Conservation (phyloP, 2,329 filamentous ascomycete genomes). For the Septoria linicola region DNA sequence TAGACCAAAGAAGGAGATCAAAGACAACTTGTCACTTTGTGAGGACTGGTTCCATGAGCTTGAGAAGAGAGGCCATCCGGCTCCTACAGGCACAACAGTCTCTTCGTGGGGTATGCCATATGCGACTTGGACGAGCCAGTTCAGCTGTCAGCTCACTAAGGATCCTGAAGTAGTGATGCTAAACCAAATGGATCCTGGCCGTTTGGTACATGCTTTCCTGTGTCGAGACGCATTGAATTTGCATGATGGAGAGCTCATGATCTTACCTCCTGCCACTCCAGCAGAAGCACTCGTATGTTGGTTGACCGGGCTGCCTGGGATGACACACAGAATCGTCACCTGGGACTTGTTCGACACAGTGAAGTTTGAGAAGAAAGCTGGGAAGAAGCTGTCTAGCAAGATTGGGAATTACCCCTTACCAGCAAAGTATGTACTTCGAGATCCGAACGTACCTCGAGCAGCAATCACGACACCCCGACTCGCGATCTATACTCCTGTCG, state of each 20-base stretch:
- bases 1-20: slow-evolving; percentile 20
- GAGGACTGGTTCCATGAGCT: slow-evolving; percentile 19
- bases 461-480: slow-evolving; percentile 4
- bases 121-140: slow-evolving; percentile 18
- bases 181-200: slow-evolving; percentile 23
- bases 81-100: slow-evolving; percentile 7
- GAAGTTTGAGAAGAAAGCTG: slow-evolving; percentile 23
- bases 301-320: slow-evolving; percentile 19
- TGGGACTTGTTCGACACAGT: slow-evolving; percentile 19
- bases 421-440: slow-evolving; percentile 18
- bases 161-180: slow-evolving; percentile 11
- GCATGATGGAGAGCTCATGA: slow-evolving; percentile 17
- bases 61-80: slow-evolving; percentile 20
- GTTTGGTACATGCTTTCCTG: slow-evolving; percentile 23
- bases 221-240: slow-evolving; percentile 18
- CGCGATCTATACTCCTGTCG: background rate
- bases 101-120: slow-evolving; percentile 20
- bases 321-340: slow-evolving; percentile 19
- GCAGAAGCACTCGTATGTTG: slow-evolving; percentile 22
- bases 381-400: slow-evolving; percentile 20
- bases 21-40: slow-evolving; percentile 15
- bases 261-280: slow-evolving; percentile 15
- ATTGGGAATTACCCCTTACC: slow-evolving; percentile 23
- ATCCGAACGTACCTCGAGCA: background rate
- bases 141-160: slow-evolving; percentile 18